Evolutionary conservation across 2,329 filamentous ascomycete genomes (phyloP), one percentile per base, ranked within the genome.

Genomic region (Bipolaris gigantea): DNA sequence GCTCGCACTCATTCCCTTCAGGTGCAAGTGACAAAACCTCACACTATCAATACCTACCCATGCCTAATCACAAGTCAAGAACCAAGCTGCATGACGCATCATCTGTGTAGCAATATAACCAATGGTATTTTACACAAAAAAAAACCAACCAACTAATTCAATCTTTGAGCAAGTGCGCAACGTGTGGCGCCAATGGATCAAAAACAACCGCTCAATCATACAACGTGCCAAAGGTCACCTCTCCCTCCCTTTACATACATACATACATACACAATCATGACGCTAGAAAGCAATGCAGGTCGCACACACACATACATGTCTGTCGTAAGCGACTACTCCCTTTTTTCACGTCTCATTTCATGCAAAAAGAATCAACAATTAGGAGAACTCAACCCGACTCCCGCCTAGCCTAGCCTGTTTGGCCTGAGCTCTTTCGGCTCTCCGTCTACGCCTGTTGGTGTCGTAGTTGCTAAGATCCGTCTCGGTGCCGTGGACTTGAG

Each of bases 301-400:
- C 30, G 36, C 43, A 6, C 16, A 19, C 30, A n/a, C 16, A 25
- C 25, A 38, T 5, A 21, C 21, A 15, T 42, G 34, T 13, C 30
- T n/a, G 10, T 18, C 15, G 6, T 48, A 30, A 30, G 10, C 27
- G 27, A 13, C 27, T 23, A 39, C 18, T 27, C 9, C 15, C 42
- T 48, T 39, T 41, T 23, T 8, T 19, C 27, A 25, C 38, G n/a
- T 25, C 21, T 53, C 41, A 34, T 42, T 11, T 56, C 40, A 39
- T 48, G 30, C 30, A 16, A 36, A n/a, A 52, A 27, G 10, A 52
- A 46, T 43, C 30, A 41, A 52, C 51, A 48, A 48, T 72, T 61
- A 76, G 56, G 70, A 73, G 50, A 76, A 76, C 55, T 76, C 74
- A 21, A 76, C 74, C 25, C 72, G 67, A 48, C 70, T 74, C n/a